Base-by-base conservation (phyloP, 2,329 filamentous ascomycete genomes). In the Aspergillus japonicus region DNA sequence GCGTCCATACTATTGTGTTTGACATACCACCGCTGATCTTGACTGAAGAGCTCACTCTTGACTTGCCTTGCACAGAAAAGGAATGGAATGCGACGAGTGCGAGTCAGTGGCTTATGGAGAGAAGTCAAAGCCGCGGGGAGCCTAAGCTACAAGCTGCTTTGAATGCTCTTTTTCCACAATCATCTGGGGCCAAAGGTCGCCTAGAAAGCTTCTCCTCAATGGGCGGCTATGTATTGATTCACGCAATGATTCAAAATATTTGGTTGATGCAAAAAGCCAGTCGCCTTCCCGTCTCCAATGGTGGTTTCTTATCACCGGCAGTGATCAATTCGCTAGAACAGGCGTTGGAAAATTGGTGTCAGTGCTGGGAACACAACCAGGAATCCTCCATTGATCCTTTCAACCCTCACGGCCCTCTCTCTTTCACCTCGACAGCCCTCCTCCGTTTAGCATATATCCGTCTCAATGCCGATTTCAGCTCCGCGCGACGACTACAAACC, bases 1-100 rank as follows among this genome's bases (percentile, higher is more conserved):
- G 71, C n/a, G 72, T 74, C 14, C 71, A 71, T 31, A 74, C 71
- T 4, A 73, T 74, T n/a, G 71, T 74, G 2, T 74, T 74, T 14
- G 71, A 74, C 39, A 56, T 74, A 2, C 69, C 72, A 1, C 70
- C 72, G 0, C 61, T 72, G 52, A 68, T 74, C 7, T 60, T 74
- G 7, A 69, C 70, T 0, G 72, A 74, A 51, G 72, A 74, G 29
- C 51, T 73, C 14, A 61, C 64, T 0, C 39, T 74, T 24, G 70
- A 73, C n/a, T 58, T 74, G 4, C 72, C 72, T 1, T 73, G 71
- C 51, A 71, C 69, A 0, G 71, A 74, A 49, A 68, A 62, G 12
- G 71, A 74, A 64, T 74, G 71, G 71, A 70, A 71, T 39, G 71
- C 71, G 4, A 31, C 64, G 1, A 63, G 26, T 1, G 60, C 66